Evolutionary conservation across 2,329 filamentous ascomycete genomes (phyloP).

Genomic region (Elsinoe australis): DNA sequence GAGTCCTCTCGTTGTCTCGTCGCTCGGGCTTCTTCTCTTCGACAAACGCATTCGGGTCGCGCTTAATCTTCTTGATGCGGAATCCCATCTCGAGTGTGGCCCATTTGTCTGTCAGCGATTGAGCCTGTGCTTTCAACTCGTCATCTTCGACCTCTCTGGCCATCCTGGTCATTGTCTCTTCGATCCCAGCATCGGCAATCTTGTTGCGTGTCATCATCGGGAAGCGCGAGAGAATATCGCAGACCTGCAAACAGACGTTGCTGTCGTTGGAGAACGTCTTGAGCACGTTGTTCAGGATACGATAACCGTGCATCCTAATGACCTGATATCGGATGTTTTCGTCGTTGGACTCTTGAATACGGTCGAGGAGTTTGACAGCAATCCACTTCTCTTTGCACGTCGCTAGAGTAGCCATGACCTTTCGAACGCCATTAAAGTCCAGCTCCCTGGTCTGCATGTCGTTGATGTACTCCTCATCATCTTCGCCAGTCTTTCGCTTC

Average conservation of each 20-base stretch:
- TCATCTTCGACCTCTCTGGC: slow-evolving; percentile 57
- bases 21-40: slow-evolving; percentile 52
- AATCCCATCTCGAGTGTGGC: slow-evolving; percentile 84
- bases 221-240: slow-evolving; percentile 81
- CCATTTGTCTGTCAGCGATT: slow-evolving; percentile 72
- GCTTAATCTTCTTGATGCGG: slow-evolving; percentile 83
- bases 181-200: slow-evolving; percentile 92
- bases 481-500: slow-evolving; percentile 85
- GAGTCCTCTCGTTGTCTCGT: slow-evolving; percentile 43
- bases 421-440: slow-evolving; percentile 75
- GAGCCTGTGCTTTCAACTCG: slow-evolving; percentile 64
- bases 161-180: slow-evolving; percentile 66
- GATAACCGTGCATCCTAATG: slow-evolving; percentile 94
- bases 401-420: slow-evolving; percentile 93
- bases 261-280: slow-evolving; percentile 80
- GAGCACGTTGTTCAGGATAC: slow-evolving; percentile 82
- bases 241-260: slow-evolving; percentile 80
- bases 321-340: slow-evolving; percentile 81
- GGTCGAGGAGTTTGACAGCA: slow-evolving; percentile 82
- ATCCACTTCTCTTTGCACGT: slow-evolving; percentile 99
- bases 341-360: slow-evolving; percentile 79
- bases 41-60: slow-evolving; percentile 56
- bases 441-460: slow-evolving; percentile 73
- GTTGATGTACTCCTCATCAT: slow-evolving; percentile 93
- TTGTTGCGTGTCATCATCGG: slow-evolving; percentile 93